Base-by-base conservation (phyloP, 441 rosid species). In the Aquilaria agallochum region DNA sequence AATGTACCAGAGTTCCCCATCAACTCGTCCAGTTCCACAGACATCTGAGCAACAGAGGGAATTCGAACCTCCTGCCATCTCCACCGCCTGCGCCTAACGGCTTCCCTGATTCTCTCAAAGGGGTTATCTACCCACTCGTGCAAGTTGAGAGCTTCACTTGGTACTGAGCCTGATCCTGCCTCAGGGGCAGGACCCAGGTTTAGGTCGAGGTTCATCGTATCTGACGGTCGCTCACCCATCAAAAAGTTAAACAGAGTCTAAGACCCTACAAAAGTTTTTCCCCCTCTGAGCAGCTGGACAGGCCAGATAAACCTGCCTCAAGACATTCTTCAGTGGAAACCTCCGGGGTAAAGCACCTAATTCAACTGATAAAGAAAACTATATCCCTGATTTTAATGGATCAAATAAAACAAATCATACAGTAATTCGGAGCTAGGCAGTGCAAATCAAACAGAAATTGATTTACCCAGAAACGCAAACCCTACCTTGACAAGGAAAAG, bases 171-270 rank as follows among this genome's bases (percentile, higher is more conserved):
- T 6, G 89, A 74, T 34, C 72, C 87, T 32, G 76, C 67, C 76
- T 90, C 98, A 46, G 95, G 88, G 66, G 68, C 86, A 56, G 96
- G 98, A 33, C 95, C 93, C 65, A 90, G 81, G 69, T 93, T 90
- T 89, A 93, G 87, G 78, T 90, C 98, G 56, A 93, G 98, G 72
- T 93, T 90, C 97, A 93, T 90, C 11, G 90, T 76, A 63, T 88
- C 92, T 47, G 90, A 75, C 66, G 86, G 74, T 78, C 82, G 92
- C 48, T 87, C 96, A 45, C 70, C 90, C 97, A 90, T 90, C 50
- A 65, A 53, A 66, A 74, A 53, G 42, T 36, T 4, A 4, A 36
- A 36, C 42, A 36, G 42, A 36, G 3, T 36, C 42, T 7, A 36
- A 58, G 58, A 50, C 13, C 27, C 61, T 10, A 64, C 12, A 44